Conservation (phyloP, 768 basidiomycete species). For the Tulasnella sp. region DNA sequence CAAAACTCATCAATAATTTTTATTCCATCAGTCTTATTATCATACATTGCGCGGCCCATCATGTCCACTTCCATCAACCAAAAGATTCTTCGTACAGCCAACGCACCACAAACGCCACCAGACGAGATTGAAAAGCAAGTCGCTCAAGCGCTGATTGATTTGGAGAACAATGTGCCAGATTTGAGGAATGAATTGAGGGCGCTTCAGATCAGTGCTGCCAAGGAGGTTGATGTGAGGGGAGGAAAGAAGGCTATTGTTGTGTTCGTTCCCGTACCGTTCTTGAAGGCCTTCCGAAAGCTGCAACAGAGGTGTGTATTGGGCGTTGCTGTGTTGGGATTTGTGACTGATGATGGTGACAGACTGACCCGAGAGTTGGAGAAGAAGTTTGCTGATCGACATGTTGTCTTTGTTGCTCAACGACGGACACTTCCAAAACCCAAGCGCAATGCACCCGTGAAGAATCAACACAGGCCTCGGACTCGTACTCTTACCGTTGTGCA, state of each 20-base stretch:
- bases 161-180: slow-evolving; percentile 96
- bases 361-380: slow-evolving; percentile 98
- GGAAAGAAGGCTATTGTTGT: slow-evolving; percentile 99
- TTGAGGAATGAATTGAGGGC: slow-evolving; percentile 92
- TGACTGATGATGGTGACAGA: slow-evolving; percentile 32
- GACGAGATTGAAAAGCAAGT: slow-evolving; percentile 85
- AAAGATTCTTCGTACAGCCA: slow-evolving; percentile 95
- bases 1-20: too few species aligned
- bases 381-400: slow-evolving; percentile 99
- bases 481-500: slow-evolving; percentile 96
- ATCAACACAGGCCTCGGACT: slow-evolving; percentile 83
- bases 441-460: slow-evolving; percentile 79
- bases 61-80: slow-evolving; percentile 18
- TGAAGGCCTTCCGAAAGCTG: slow-evolving; percentile 98
- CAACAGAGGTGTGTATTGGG: slow-evolving; percentile 66
- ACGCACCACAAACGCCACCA: slow-evolving; percentile 78
- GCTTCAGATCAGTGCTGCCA: slow-evolving; percentile 95
- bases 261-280: slow-evolving; percentile 92
- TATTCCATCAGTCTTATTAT: too few species aligned
- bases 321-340: not conserved
- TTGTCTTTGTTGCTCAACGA: slow-evolving; percentile 97
- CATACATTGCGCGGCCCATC: too few species aligned
- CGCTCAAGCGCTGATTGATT: slow-evolving; percentile 91
- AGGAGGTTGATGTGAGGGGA: slow-evolving; percentile 97
- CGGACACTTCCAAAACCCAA: slow-evolving; percentile 97